These are phyloP conservation scores for Mycena maculata DNA, from an alignment of 768 basidiomycete species.

Conservation along the genomic window DNA sequence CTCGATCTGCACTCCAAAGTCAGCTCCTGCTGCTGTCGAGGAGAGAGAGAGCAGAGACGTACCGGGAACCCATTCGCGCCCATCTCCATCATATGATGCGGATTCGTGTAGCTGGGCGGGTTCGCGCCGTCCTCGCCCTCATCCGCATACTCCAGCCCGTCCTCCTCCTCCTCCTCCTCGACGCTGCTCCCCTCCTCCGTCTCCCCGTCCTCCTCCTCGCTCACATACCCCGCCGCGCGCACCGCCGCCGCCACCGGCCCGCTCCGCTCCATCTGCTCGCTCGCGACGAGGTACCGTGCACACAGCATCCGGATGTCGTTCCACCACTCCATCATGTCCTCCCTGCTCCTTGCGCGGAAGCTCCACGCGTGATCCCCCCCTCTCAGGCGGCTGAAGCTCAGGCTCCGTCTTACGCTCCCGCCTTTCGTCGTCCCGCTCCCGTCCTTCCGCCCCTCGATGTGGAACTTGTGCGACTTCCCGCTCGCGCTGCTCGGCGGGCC, in stretches of 20 bases:
- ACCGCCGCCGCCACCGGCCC: slow-evolving; percentile 96
- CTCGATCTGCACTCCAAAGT: slow-evolving; percentile 44
- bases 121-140: slow-evolving; percentile 43
- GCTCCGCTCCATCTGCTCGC: slow-evolving; percentile 90
- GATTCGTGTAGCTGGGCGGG: slow-evolving; percentile 72
- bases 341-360: slow-evolving; percentile 88
- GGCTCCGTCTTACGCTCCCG: slow-evolving; percentile 59
- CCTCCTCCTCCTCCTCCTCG: slow-evolving; percentile 67
- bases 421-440: slow-evolving; percentile 75
- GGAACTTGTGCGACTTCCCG: slow-evolving; percentile 93
- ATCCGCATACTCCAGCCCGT: slow-evolving; percentile 52
- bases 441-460: slow-evolving; percentile 92
- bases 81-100: slow-evolving; percentile 53
- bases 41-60: slow-evolving; percentile 43
- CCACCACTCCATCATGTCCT: slow-evolving; percentile 99
- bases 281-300: slow-evolving; percentile 92
- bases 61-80: slow-evolving; percentile 73
- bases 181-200: slow-evolving; percentile 75
- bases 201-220: slow-evolving; percentile 74
- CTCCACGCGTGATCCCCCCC: slow-evolving; percentile 79
- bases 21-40: no score
- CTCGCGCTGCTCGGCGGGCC: slow-evolving; percentile 83
- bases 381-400: slow-evolving; percentile 45
- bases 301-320: slow-evolving; percentile 96
- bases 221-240: slow-evolving; percentile 86